phyloP scores from a whole-genome alignment of 441 rosid genomes.

The Geranium incanum region DNA sequence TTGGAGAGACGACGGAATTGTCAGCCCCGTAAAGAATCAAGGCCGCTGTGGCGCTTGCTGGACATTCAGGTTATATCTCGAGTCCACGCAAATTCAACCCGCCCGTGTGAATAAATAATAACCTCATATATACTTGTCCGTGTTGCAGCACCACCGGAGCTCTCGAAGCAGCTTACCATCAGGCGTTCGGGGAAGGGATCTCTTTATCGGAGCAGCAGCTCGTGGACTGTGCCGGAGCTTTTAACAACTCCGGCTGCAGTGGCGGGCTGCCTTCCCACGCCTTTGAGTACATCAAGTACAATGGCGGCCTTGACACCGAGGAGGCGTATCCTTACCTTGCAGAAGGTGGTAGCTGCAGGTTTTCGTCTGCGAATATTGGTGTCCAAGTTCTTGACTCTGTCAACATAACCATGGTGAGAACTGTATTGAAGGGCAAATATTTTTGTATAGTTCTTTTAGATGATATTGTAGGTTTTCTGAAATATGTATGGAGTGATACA shows the following conservation, averaged over 20 bases:
- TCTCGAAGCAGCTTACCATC: conserved; percentile 95
- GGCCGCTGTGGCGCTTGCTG: conserved; percentile 96
- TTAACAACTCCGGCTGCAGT: conserved; percentile 70
- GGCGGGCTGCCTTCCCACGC: conserved; percentile 99
- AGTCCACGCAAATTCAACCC: background rate
- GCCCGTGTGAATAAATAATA: background rate
- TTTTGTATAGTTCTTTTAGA: background rate
- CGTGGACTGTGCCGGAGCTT: conserved; percentile 89
- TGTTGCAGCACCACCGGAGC: conserved; percentile 80
- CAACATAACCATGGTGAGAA: conserved; percentile 71
- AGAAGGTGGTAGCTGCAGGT: conserved; percentile 57
- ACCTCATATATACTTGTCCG: background rate
- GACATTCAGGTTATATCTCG: conserved; percentile 73
- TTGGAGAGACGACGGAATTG: conserved; percentile 80
- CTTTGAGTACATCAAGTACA: conserved; percentile 78
- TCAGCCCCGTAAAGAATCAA: conserved; percentile 82
- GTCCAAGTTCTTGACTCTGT: conserved; percentile 56
- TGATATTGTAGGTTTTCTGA: background rate
- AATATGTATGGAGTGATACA: conserved; percentile 24
- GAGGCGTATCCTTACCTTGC: conserved; percentile 77
- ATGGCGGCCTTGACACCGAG: conserved; percentile 93
- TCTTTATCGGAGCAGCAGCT: conserved; percentile 94
- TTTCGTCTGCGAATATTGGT: conserved; percentile 63
- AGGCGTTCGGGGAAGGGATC: conserved; percentile 70
- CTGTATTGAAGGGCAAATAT: background rate